Evolutionary conservation across 257 asterid species (phyloP).

Genomic region (Fraxinus cuspidata): DNA sequence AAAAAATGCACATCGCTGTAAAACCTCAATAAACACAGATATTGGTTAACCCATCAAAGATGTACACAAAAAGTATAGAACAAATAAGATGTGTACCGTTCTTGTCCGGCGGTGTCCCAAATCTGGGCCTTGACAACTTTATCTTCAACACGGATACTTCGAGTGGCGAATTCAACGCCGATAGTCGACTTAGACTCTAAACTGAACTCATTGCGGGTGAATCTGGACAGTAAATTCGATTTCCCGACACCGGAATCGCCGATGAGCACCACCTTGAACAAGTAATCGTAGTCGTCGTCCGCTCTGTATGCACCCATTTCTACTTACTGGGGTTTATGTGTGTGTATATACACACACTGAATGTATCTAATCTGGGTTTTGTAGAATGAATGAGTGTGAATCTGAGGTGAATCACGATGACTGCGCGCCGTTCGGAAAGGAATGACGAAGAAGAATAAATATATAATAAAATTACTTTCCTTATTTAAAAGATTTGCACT

Average conservation of each 20-base stretch:
- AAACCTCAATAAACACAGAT: not conserved
- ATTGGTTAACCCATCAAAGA: not conserved
- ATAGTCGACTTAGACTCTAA: slow-evolving; percentile 63
- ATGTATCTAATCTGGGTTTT: not conserved
- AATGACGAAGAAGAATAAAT: not conserved
- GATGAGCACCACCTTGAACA: slow-evolving; percentile 53
- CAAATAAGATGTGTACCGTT: slow-evolving; percentile 34
- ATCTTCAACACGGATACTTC: slow-evolving; percentile 54
- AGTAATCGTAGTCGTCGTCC: slow-evolving; percentile 58
- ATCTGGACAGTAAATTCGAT: slow-evolving; percentile 54
- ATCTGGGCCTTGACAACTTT: slow-evolving; percentile 69
- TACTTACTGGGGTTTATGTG: not conserved
- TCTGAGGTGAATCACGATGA: slow-evolving; percentile 2
- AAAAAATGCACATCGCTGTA: not conserved
- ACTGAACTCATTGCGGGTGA: slow-evolving; percentile 63
- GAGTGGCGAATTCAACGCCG: slow-evolving; percentile 64
- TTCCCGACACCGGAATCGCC: slow-evolving; percentile 60
- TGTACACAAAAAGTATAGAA: not conserved
- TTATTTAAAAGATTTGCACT: not conserved
- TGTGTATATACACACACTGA: not conserved
- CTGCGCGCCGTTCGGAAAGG: not conserved
- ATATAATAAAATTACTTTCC: not conserved
- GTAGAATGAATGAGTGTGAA: not conserved
- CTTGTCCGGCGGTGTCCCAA: slow-evolving; percentile 74
- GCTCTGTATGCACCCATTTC: slow-evolving; percentile 57